Base-by-base conservation (phyloP, 139 green algal genomes). In the Pleodorina starrii region DNA sequence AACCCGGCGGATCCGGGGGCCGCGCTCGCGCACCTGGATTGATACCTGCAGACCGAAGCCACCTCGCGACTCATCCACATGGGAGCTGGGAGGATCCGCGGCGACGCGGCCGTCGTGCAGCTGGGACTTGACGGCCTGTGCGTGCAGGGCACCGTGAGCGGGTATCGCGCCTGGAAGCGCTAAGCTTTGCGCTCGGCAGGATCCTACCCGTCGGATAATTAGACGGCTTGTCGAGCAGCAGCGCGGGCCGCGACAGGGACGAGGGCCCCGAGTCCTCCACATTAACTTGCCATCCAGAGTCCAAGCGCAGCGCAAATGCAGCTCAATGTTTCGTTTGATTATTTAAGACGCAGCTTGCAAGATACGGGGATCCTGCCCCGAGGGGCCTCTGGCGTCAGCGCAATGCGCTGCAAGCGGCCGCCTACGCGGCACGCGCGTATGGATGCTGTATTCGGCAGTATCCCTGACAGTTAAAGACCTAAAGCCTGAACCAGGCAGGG, bases 231-330 rank as follows among this genome's bases (percentile, higher is more conserved):
- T 60, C 23, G 51, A 85, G 19, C 35, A 48, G 54, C 51, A 73
- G 54, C 78, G 78, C 54, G 27, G 36, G 78, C 78, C 54, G 36
- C 78, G 78, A 84, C n/a, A 48, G 76, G 76, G 48, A 84, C 76
- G 48, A 35, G 23, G 76, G 48, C 76, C 76, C 76, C 76, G 48
- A 69, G 48, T 48, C 32, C 76, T 46, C 48, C 44, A 84, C 76
- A 84, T 84, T 69, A 69, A 84, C 48, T 42, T 46, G 74, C 74
- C 74, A 82, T 82, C 74, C 44, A 82, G 44, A 9, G 48, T 66
- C 43, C 74, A 82, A 42, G 44, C 44, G 46, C 74, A 51, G n/a
- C 29, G 38, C 21, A 80, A 23, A 73, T 73, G 63, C 63, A 73
- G 21, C 23, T 60, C 59, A n/a, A 73, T 57, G 63, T 73, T 36